Evolutionary conservation across 305 asterid genomes (phyloP).

Genomic region (Plantago coronopus): DNA sequence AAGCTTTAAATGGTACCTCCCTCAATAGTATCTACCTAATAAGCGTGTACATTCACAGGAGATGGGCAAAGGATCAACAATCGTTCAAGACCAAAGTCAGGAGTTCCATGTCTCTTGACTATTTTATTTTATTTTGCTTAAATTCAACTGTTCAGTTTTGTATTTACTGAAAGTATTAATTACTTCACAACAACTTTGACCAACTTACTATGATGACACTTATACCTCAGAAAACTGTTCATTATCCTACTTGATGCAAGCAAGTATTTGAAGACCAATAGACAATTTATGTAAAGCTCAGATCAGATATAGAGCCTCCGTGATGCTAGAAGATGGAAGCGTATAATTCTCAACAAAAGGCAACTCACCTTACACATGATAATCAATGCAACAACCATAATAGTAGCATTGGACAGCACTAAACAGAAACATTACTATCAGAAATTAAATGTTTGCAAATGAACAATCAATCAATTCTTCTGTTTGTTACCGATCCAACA

Average conservation of each 20-base stretch:
- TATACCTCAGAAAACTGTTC: conserved; percentile 8
- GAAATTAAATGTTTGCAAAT: too few relatives aligned
- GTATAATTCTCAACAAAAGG: conserved; percentile 18
- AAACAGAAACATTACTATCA: not conserved
- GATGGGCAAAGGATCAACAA: not conserved
- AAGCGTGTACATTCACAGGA: not conserved
- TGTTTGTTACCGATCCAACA: too few relatives aligned
- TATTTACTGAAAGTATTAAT: too few relatives aligned
- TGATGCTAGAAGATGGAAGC: conserved; percentile 3
- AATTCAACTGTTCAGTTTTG: too few relatives aligned
- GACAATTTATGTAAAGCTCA: conserved; percentile 16
- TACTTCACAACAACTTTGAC: too few relatives aligned
- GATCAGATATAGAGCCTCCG: conserved; percentile 17
- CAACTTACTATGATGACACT: not conserved
- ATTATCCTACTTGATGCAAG: conserved; percentile 7
- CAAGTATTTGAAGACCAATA: conserved; percentile 17
- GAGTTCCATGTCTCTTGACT: not conserved
- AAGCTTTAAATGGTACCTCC: not conserved
- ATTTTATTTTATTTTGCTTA: not conserved
- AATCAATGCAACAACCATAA: not conserved
- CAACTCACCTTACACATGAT: not conserved
- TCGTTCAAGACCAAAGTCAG: not conserved
- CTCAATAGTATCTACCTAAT: not conserved
- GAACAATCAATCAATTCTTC: too few relatives aligned
- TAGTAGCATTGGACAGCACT: not conserved